Evolutionary conservation across 2,329 filamentous ascomycete species (phyloP).

Genomic region (Sclerotinia trifoliorum): DNA sequence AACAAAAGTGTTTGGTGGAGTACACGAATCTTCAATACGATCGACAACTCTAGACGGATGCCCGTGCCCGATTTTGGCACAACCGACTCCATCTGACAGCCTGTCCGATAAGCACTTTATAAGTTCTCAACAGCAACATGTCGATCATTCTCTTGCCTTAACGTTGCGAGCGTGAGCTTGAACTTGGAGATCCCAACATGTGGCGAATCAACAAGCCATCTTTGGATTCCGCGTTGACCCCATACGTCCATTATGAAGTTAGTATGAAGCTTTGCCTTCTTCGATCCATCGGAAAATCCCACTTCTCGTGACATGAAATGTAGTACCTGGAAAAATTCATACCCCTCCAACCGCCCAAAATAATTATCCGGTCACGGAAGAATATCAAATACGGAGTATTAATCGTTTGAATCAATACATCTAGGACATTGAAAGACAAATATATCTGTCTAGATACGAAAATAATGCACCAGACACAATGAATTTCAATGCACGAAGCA

Average conservation of each 20-base stretch:
- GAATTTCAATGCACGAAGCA: not conserved
- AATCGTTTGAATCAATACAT: not conserved
- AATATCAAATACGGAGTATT: not conserved
- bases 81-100: slow-evolving; percentile 17
- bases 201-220: slow-evolving; percentile 20
- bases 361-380: not conserved
- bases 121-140: not conserved
- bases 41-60: slow-evolving; percentile 1
- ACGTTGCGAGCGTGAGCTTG: not conserved
- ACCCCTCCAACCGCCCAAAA: not conserved
- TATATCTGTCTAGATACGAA: not conserved
- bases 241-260: slow-evolving; percentile 2
- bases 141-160: slow-evolving; percentile 16
- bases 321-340: not conserved
- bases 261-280: slow-evolving; percentile 1
- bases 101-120: not conserved
- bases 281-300: not conserved
- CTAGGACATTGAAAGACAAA: not conserved
- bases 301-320: not conserved
- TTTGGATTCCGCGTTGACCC: slow-evolving; percentile 6
- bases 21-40: slow-evolving; percentile 9
- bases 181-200: slow-evolving; percentile 16
- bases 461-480: not conserved
- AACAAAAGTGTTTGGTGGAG: not conserved
- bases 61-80: slow-evolving; percentile 17